Conservation (phyloP, 129 eudicot species). For the Pittosporum tobira region DNA sequence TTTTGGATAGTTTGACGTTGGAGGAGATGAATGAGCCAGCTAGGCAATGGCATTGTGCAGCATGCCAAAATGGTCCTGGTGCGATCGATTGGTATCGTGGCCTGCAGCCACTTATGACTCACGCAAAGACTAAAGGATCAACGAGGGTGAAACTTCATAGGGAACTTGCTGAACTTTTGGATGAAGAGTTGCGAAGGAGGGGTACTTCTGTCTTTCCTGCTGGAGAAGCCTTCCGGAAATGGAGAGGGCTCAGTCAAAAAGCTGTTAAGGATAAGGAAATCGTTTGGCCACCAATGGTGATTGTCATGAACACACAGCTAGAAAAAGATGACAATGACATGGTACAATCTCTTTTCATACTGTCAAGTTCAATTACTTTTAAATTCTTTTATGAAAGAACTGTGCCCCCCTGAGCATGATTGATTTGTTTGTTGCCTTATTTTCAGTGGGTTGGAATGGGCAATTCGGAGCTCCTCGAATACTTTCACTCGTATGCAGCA, state of each 20-base stretch:
- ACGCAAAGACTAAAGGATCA: conserved; percentile 73
- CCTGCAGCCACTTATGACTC: conserved; percentile 57
- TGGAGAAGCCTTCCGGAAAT: conserved; percentile 63
- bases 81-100: conserved; percentile 86
- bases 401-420: too few species aligned
- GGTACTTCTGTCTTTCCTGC: conserved; percentile 44
- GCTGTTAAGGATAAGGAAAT: conserved; percentile 35
- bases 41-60: conserved; percentile 95
- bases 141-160: conserved; percentile 70
- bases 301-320: conserved; percentile 64
- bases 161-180: conserved; percentile 54
- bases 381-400: too few species aligned
- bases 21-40: conserved; percentile 54
- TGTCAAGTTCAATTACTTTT: too few species aligned
- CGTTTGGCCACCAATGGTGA: conserved; percentile 93
- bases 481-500: conserved; percentile 52
- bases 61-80: conserved; percentile 87
- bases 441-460: conserved; percentile 96
- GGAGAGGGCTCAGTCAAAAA: conserved; percentile 52
- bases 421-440: too few species aligned
- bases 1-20: conserved; percentile 38
- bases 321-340: conserved; percentile 67
- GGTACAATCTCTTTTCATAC: conserved; percentile 28
- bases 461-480: conserved; percentile 73
- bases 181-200: conserved; percentile 61